Percentiles rank a stretch among this genome's conserved stretches.
phyloP scores from a whole-genome alignment of 75 land plant species.

The Cunninghamia lanceolata region DNA sequence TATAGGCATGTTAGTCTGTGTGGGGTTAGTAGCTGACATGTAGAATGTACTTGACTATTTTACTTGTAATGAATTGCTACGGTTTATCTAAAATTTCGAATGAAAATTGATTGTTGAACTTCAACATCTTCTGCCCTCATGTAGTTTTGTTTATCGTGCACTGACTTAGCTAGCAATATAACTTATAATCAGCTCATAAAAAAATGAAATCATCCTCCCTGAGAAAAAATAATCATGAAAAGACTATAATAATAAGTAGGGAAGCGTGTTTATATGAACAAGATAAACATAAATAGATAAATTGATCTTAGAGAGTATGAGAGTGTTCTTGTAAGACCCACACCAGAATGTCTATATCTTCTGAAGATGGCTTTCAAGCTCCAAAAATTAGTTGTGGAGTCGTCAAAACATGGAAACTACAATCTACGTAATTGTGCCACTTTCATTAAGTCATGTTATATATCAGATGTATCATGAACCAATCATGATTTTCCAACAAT shows the following conservation, averaged over 20 bases:
- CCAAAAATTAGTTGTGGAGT: too few relatives aligned
- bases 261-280: background rate
- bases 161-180: background rate
- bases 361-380: too few relatives aligned
- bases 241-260: background rate
- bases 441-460: too few relatives aligned
- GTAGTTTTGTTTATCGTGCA: background rate
- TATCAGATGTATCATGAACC: too few relatives aligned
- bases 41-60: background rate
- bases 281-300: too few relatives aligned
- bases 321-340: too few relatives aligned
- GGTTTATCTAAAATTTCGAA: background rate
- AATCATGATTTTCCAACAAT: too few relatives aligned
- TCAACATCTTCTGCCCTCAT: background rate
- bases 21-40: background rate
- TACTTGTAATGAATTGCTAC: background rate
- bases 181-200: background rate
- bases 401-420: too few relatives aligned
- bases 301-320: too few relatives aligned
- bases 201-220: background rate
- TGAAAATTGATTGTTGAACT: background rate
- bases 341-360: too few relatives aligned
- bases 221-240: too few relatives aligned
- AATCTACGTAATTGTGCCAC: too few relatives aligned
- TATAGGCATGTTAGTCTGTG: background rate